These are phyloP conservation scores for Crithidia brevicula DNA, from an alignment of 208 protist genomes.

Conservation along the genomic window DNA sequence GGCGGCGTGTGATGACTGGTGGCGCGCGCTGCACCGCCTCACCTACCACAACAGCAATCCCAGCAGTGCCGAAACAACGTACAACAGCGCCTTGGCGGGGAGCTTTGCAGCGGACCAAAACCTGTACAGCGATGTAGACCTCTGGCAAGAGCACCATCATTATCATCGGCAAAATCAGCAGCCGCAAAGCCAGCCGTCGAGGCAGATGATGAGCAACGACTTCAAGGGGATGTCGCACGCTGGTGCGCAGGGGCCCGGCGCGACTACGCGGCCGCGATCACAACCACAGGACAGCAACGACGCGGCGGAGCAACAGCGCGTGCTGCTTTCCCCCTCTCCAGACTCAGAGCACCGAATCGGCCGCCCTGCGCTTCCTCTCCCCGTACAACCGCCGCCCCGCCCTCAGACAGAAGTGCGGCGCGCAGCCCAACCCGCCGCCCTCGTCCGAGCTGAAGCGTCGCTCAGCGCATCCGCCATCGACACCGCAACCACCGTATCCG, in stretches of 20 bases:
- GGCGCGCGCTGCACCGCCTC: constrained; percentile 28
- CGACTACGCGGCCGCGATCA: not conserved
- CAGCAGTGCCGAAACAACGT: not conserved
- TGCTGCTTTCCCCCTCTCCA: constrained; percentile 1
- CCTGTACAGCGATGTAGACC: not conserved
- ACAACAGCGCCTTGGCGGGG: not conserved
- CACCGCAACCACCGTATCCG: not conserved
- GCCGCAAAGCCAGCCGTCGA: not conserved
- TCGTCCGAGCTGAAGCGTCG: not conserved
- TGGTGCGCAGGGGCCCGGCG: no score
- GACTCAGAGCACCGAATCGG: not conserved
- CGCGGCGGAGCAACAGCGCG: not conserved
- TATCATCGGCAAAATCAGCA: not conserved
- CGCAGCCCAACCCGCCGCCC: not conserved
- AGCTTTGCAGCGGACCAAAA: not conserved
- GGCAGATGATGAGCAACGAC: no score
- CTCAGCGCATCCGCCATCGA: constrained; percentile 13
- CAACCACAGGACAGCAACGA: not conserved
- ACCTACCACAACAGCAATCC: constrained; percentile 7
- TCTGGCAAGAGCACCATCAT: not conserved
- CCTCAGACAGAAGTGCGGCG: not conserved
- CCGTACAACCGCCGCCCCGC: not conserved
- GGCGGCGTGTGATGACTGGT: constrained; percentile 30
- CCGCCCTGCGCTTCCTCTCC: not conserved
- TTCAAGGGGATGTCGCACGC: no score